Base-by-base conservation (phyloP, 768 basidiomycete genomes). In the Lanmaoa rubissima region DNA sequence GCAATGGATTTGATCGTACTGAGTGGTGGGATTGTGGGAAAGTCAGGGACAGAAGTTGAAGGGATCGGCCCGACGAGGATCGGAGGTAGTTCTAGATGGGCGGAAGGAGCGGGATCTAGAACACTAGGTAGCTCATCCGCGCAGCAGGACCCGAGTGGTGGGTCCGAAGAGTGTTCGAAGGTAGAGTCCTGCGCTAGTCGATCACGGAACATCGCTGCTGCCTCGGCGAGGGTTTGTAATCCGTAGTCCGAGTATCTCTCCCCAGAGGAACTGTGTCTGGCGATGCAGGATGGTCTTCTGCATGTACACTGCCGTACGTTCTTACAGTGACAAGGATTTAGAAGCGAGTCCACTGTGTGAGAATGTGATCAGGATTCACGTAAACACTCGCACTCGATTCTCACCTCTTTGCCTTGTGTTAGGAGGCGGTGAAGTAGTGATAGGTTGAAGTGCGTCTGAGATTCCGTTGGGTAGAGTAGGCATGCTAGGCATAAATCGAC, bases 391-490 rank as follows among this genome's bases (percentile, higher is more conserved):
- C 7, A 28, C 34, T 13, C 8, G 24, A 34, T 44, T 5, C 63
- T 59, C 66, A 84, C 84, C 82, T 74, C 74, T 74, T 66, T 82
- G 83, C 48, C 81, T 76, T 42, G 75, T 67, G 66, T 82, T 76
- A 24, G 80, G 62, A 34, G 76, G 73, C 14, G 62, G 55, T 24
- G 67, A 53, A 38, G 61, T 59, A 16, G 61, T 54, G 34, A 72
- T 62, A 61, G 70, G 48, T 68, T 65, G 60, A 66, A 72, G 35
- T 45, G 78, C 77, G 69, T 88, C 88, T 54, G 79, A 81, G 31
- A 91, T 74, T 36, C 89, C 89, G 60, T 91, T 90, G 11, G 89
- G 89, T 39, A 91, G 70, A 1, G 88, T 80, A 13, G 89, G 89
- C 4, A 78, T 76, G 32, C 87, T 85, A 9, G 87, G 88, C 62